Conservation (phyloP, 352 stramenopile genomes). For the Globisporangium mamillatum region DNA sequence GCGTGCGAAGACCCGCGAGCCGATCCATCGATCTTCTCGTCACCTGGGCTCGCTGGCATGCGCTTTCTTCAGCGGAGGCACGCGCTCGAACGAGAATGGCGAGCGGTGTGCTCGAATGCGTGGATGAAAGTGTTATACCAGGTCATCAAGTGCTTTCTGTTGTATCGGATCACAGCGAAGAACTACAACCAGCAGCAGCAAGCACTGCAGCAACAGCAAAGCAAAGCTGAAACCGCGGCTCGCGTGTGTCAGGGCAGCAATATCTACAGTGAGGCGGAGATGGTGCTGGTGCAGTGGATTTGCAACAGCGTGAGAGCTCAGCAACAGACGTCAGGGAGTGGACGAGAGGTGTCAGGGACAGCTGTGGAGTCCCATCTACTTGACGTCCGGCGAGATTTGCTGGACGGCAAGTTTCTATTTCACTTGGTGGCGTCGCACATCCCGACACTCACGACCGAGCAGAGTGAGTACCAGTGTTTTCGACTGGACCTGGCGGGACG, state of each 20-base stretch:
- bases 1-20: conserved; percentile 66
- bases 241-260: conserved; percentile 77
- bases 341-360: not conserved
- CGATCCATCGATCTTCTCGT: conserved; percentile 48
- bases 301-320: conserved; percentile 54
- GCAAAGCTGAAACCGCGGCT: conserved; percentile 18
- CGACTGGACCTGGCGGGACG: conserved; percentile 22
- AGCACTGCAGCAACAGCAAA: conserved; percentile 15
- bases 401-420: conserved; percentile 80
- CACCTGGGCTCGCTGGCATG: conserved; percentile 28
- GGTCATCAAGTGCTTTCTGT: conserved; percentile 91
- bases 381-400: conserved; percentile 59
- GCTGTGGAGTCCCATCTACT: conserved; percentile 35
- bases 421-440: conserved; percentile 87
- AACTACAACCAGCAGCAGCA: conserved; percentile 46
- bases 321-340: not conserved
- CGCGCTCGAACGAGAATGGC: conserved; percentile 60
- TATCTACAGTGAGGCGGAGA: conserved; percentile 90
- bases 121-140: conserved; percentile 91
- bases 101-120: conserved; percentile 35
- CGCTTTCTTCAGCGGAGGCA: conserved; percentile 54
- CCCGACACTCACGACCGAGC: conserved; percentile 64
- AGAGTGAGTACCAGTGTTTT: conserved; percentile 74
- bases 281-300: conserved; percentile 91
- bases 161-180: conserved; percentile 88